Conservation (phyloP, 2,329 filamentous ascomycete genomes). For the Boeremia exigua region DNA sequence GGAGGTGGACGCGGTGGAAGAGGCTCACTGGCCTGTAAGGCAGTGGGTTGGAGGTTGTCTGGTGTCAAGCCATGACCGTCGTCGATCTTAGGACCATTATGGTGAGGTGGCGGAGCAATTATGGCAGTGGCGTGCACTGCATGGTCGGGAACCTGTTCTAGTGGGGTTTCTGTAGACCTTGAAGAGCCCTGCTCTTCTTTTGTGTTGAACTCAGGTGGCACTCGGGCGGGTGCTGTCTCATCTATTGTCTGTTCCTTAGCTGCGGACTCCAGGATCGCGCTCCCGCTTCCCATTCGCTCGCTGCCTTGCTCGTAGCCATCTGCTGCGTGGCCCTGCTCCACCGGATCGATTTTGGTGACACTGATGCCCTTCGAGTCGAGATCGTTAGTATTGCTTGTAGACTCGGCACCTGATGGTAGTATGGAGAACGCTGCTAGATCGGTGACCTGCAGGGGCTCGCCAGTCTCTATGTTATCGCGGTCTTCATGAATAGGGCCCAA, state of each 20-base stretch:
- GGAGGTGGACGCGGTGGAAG: background rate
- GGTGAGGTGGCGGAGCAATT: too few species aligned
- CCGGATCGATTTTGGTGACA: background rate
- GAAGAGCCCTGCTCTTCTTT: background rate
- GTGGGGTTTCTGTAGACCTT: too few species aligned
- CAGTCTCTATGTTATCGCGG: background rate
- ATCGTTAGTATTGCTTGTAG: background rate
- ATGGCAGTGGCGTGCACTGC: background rate
- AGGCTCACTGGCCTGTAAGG: constrained; percentile 1
- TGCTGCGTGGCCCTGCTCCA: background rate
- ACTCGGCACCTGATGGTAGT: background rate
- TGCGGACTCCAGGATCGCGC: background rate
- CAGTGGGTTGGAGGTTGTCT: background rate
- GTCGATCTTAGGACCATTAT: background rate
- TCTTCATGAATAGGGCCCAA: background rate
- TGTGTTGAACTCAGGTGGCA: background rate
- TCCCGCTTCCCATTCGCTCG: background rate
- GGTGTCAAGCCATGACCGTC: background rate
- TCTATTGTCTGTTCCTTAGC: background rate
- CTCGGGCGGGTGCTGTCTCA: background rate
- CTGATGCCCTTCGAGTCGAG: background rate
- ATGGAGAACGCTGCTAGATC: background rate
- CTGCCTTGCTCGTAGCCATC: too few species aligned
- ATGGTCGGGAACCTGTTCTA: background rate
- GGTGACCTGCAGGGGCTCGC: background rate